Percentiles rank a stretch among this genome's conserved stretches.
Evolutionary conservation across 2,329 filamentous ascomycete species (phyloP).

Genomic region (Aspergillus sp.): DNA sequence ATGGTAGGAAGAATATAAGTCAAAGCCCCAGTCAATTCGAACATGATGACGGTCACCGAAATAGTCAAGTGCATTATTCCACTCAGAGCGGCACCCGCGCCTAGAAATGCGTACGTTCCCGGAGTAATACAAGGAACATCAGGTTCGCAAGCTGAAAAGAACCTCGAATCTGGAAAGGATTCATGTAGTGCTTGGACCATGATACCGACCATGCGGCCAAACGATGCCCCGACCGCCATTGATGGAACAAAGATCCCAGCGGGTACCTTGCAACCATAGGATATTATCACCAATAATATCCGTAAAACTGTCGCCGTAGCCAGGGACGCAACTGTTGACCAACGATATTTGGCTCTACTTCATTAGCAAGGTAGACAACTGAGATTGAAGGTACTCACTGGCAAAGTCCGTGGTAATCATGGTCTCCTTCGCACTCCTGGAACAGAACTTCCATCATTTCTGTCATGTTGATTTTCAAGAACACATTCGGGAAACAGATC

Average conservation of each 20-base stretch:
- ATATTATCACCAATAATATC: slow-evolving; percentile 84
- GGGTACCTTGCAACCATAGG: slow-evolving; percentile 96
- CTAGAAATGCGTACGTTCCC: slow-evolving; percentile 93
- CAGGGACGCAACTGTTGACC: slow-evolving; percentile 76
- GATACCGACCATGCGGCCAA: slow-evolving; percentile 91
- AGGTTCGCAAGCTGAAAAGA: slow-evolving; percentile 85
- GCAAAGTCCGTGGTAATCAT: slow-evolving; percentile 89
- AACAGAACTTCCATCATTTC: slow-evolving; percentile 99
- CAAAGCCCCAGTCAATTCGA: slow-evolving; percentile 93
- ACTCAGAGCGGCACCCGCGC: slow-evolving; percentile 84
- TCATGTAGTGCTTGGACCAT: slow-evolving; percentile 88
- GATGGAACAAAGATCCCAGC: slow-evolving; percentile 97
- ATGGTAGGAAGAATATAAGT: slow-evolving; percentile 98
- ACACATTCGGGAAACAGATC: slow-evolving; percentile 95
- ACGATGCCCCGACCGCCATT: slow-evolving; percentile 94
- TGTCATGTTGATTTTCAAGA: slow-evolving; percentile 95
- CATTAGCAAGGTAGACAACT: slow-evolving; percentile 4
- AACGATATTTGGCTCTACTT: slow-evolving; percentile 62
- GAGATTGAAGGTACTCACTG: slow-evolving; percentile 52
- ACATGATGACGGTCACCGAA: slow-evolving; percentile 98
- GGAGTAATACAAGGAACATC: slow-evolving; percentile 96
- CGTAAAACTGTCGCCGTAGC: slow-evolving; percentile 77
- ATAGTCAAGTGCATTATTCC: slow-evolving; percentile 99
- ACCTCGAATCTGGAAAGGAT: slow-evolving; percentile 74
- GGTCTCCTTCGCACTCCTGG: slow-evolving; percentile 82